Percentiles rank a stretch among this genome's conserved stretches.
phyloP scores from a whole-genome alignment of 139 green algal species.

The Coelastrella sp. region DNA sequence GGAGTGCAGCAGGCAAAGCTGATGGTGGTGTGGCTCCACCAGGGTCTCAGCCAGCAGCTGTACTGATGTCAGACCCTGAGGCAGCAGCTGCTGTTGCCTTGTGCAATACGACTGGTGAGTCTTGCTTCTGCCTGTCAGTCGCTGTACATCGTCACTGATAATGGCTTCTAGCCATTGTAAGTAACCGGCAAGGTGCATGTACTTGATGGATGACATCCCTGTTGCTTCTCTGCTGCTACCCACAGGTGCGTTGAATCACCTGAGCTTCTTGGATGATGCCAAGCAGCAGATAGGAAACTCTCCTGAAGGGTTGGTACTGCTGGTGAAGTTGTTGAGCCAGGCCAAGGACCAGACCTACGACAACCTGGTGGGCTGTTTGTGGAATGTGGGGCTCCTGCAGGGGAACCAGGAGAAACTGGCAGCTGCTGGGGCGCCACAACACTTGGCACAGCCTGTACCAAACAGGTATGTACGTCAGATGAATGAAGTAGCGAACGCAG shows the following conservation, averaged over 20 bases:
- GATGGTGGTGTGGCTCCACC: background rate
- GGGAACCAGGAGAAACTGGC: constrained; percentile 48
- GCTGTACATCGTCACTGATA: too few species aligned
- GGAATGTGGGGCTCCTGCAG: constrained; percentile 59
- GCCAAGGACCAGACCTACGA: constrained; percentile 61
- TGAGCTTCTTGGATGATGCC: constrained; percentile 64
- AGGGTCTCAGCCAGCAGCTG: constrained; percentile 13
- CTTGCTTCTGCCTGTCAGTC: background rate
- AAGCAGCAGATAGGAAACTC: constrained; percentile 56
- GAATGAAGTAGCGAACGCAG: too few species aligned
- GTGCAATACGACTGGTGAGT: background rate
- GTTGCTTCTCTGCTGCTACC: background rate
- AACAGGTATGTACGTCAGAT: constrained; percentile 7
- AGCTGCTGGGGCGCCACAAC: constrained; percentile 46
- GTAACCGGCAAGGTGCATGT: background rate
- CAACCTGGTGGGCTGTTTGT: constrained; percentile 61
- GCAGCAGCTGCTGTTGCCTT: constrained; percentile 27
- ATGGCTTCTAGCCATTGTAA: too few species aligned
- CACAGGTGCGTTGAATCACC: constrained; percentile 66
- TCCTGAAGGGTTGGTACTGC: background rate
- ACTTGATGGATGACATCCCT: background rate
- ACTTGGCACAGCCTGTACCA: constrained; percentile 49
- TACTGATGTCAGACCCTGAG: constrained; percentile 9
- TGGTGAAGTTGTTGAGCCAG: constrained; percentile 19
- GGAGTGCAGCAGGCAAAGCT: background rate